Evolutionary conservation across 2,329 filamentous ascomycete genomes (phyloP), one percentile per base, ranked within the genome.

Genomic region (Chalaropsis ovoidea): DNA sequence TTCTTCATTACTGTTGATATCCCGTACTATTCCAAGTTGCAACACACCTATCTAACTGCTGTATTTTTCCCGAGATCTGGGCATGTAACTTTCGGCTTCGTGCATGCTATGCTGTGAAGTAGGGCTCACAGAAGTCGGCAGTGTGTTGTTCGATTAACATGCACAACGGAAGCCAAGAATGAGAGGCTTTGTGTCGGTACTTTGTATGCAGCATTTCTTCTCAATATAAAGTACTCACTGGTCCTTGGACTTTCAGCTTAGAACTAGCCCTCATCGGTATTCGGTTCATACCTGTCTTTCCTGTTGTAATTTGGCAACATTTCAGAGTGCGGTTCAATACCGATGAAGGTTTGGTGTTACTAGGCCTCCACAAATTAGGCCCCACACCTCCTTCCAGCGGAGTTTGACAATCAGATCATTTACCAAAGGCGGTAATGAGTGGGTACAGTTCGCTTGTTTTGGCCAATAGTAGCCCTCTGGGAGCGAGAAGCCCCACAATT

Each of bases 361-460:
- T 31, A 31, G 52, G 17, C 8, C 24, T 11, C 52, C 52, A 58
- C 27, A 58, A 35, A 35, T 35, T n/a, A 22, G 27, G 27, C 22
- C 15, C 45, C 45, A 49, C 7, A 1, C 10, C 8, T 47, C 17
- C 17, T 56, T 31, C 22, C 22, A 31, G 52, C 6, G 17, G 22
- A 17, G 52, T 31, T 56, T 56, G 52, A 56, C 52, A 58, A 27
- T 8, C 13, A 58, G 27, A 39, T 39, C 43, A 58, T 39, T 58
- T 35, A 11, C 52, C 52, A 4, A 58, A 35, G 52, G 17, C 27
- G 24, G 52, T 8, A 58, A 24, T 15, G 47, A 24, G 47, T 58
- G 52, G 54, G 60, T 65, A 47, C 54, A 54, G 61, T 64, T 68
- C 67, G 67, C 67, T 68, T 68, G 49, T 63, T 61, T 17, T 39